Evolutionary conservation across 176 grass and related monocot species (phyloP), one percentile per base, ranked within the genome.

Genomic region (Oryza glaberrima): DNA sequence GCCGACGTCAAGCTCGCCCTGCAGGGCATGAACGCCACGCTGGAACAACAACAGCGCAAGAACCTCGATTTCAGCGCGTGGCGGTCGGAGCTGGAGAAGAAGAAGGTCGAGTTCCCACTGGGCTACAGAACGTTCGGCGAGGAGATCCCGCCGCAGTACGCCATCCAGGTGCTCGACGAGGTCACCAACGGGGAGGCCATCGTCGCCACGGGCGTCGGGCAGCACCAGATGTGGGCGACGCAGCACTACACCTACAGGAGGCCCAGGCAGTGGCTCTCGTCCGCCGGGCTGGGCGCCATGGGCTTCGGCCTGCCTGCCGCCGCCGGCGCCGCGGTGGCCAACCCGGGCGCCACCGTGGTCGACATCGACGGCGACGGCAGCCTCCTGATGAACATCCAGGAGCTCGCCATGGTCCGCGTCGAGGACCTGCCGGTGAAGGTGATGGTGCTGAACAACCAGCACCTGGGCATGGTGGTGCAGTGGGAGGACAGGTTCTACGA

Each of bases 181-280:
- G 46, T 98, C 34, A 94, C 93, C 0, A 89, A 89, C 4, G 93
- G 96, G 16, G 93, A 95, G 34, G 96, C 89, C 0, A 98, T 98
- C 82, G 84, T 95, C 63, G 89, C 83, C 22, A 95, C 93, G 1
- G 96, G 96, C 41, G 96, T 98, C 11, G 96, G 96, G 70, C 93
- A 98, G 81, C 93, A 94, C 56, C 96, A 95, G 84, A 98, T 98
- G 96, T 98, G 96, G 93, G 96, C 96, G 0, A 91, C 96, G 7
- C 93, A 98, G 71, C 92, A 92, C 61, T 95, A 95, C 87, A 89
- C 79, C 7, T 94, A 89, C 74, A 92, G 85, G 80, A 65, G 85
- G 14, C 87, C 93, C 20, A 79, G 93, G 17, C 96, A 89, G 19
- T 92, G 87, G 93, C 74, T 98, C 22, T 85, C 96, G 28, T 95